Evolutionary conservation across 495 filamentous ascomycete species (phyloP), one percentile per base, ranked within the genome.

Genomic region (Chaetomidium leptoderma): DNA sequence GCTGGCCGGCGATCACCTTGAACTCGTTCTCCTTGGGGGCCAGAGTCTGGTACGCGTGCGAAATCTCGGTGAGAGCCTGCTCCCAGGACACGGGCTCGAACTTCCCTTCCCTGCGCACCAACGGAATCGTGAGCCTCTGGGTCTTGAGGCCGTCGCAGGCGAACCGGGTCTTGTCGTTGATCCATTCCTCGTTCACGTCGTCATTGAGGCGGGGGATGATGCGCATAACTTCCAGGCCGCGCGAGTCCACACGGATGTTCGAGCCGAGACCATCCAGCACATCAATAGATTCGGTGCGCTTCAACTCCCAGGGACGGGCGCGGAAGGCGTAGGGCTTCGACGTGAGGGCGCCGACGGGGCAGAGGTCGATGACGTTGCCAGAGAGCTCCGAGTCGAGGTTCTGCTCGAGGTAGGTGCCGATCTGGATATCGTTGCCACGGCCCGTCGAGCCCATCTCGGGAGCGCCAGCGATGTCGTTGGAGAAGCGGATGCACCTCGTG

Each of bases 131-230:
- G 23, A 98, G 78, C 55, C 93, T 80, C 71, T 98, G 93, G 32
- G 91, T 96, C 80, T 87, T 92, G 59, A 98, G 76, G n/a, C 92
- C 93, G 74, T 98, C 93, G 71, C 91, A 96, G 8, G 93, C 92
- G 72, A 97, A 98, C 30, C 93, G 82, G 23, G 90, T 87, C 78
- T 98, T 98, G 77, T 98, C 93, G 68, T 97, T 92, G 68, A 98
- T 96, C 93, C 93, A 98, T 74, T 97, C 93, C 74, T 98, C 93
- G 71, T 98, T 98, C 59, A 98, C 83, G 68, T 97, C 91, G 63
- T 98, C 93, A 69, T 97, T 98, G 48, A 97, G 81, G 63, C 93
- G 81, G 16, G 93, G 93, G 17, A 95, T 66, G 53, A 98, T 80
- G 53, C 95, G 84, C 93, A 97, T 96, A 36, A 98, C 91, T 73